phyloP scores from a whole-genome alignment of 208 protist genomes.

The Trypanosomatidae sp. region DNA sequence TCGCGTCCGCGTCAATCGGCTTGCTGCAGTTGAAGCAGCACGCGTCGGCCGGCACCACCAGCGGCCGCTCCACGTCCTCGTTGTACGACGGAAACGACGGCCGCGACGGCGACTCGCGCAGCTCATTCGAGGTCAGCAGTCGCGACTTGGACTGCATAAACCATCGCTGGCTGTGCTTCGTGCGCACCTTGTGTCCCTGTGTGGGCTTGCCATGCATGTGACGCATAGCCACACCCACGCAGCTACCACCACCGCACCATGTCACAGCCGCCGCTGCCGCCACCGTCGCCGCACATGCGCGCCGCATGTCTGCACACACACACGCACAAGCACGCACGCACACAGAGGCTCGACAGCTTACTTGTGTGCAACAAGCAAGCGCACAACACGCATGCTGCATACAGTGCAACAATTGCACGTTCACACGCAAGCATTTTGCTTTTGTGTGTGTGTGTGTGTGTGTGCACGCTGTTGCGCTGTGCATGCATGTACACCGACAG shows the following conservation, averaged over 20 bases:
- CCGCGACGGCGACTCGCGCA: conserved; percentile 58
- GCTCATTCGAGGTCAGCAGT: conserved; percentile 63
- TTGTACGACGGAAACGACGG: conserved; percentile 78
- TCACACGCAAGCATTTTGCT: too few species aligned
- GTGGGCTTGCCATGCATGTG: conserved; percentile 79
- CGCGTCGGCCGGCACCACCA: conserved; percentile 56
- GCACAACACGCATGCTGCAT: too few species aligned
- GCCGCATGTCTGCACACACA: background rate
- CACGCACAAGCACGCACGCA: conserved; percentile 1
- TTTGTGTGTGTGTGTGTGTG: too few species aligned
- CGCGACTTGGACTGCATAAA: conserved; percentile 85
- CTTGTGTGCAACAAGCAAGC: too few species aligned
- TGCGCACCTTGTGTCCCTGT: conserved; percentile 78
- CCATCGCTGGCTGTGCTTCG: conserved; percentile 79
- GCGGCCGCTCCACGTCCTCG: conserved; percentile 76
- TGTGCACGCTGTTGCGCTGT: too few species aligned
- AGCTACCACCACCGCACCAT: background rate
- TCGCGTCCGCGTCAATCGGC: conserved; percentile 34
- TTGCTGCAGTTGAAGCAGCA: conserved; percentile 81
- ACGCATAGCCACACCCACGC: conserved; percentile 8
- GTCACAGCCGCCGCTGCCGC: background rate
- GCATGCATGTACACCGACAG: too few species aligned
- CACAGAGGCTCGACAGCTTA: background rate
- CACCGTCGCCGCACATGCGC: background rate
- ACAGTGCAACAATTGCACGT: too few species aligned